A percentile compares a stretch with the other conserved stretches of the same genome.
Conservation (phyloP, 331 rosid species). For the Malus hybrid region DNA sequence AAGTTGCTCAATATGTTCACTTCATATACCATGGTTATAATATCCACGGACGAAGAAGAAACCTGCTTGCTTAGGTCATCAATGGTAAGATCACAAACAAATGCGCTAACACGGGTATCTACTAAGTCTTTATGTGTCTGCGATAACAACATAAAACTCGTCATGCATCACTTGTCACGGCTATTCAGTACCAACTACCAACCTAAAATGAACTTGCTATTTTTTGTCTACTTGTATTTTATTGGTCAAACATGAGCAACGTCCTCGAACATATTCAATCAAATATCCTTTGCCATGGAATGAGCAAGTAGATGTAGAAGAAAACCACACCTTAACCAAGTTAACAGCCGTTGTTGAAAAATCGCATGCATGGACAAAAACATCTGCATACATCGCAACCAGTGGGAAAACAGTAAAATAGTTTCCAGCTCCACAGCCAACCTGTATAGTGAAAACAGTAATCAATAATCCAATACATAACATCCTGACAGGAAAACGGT, state of each 20-base stretch:
- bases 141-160: constrained; percentile 16
- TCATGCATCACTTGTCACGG: neutral
- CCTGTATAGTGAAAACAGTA: constrained; percentile 36
- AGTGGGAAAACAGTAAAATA: constrained; percentile 77
- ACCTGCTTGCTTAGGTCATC: constrained; percentile 67
- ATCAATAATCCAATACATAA: neutral
- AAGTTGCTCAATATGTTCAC: constrained; percentile 9
- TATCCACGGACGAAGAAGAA: constrained; percentile 61
- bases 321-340: constrained; percentile 64
- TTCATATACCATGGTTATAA: constrained; percentile 76
- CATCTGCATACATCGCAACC: constrained; percentile 55
- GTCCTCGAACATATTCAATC: neutral
- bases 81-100: constrained; percentile 80
- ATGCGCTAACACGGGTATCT: constrained; percentile 60
- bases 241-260: neutral
- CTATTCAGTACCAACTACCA: neutral
- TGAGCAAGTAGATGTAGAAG: neutral
- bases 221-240: neutral
- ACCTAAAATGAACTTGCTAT: neutral
- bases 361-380: constrained; percentile 84
- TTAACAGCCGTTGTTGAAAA: constrained; percentile 88
- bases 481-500: constrained; percentile 7
- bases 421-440: constrained; percentile 96
- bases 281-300: neutral
- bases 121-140: constrained; percentile 70